A percentile compares a stretch with the other conserved stretches of the same genome.
Conservation (phyloP, 169 alveolate genomes). For the Cryptosporidium baileyi region DNA sequence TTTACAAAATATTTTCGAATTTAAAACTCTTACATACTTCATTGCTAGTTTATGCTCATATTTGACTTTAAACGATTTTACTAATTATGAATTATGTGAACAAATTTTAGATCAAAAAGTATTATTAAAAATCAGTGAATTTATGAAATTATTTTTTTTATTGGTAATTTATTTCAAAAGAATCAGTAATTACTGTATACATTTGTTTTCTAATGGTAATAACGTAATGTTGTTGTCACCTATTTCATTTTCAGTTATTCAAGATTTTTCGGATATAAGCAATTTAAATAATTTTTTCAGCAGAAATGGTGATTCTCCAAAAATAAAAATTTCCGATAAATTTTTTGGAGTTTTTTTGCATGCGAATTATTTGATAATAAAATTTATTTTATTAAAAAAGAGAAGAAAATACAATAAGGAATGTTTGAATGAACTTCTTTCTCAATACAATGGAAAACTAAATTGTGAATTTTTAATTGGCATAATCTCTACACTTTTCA, state of each 20-base stretch:
- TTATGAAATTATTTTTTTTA: not conserved
- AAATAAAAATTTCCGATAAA: not conserved
- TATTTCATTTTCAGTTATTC: constrained; percentile 19
- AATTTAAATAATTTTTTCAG: not conserved
- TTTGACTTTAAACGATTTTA: too few species aligned
- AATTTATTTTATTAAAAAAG: not conserved
- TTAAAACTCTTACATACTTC: too few species aligned
- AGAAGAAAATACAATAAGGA: not conserved
- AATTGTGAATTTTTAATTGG: not conserved
- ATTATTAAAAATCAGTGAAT: too few species aligned
- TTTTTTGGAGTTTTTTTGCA: not conserved
- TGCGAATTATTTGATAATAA: not conserved
- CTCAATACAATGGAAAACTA: not conserved
- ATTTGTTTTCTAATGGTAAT: not conserved
- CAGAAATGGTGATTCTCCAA: not conserved
- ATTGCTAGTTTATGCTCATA: too few species aligned
- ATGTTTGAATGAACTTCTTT: not conserved
- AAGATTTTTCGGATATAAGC: not conserved
- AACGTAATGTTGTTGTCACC: constrained; percentile 16
- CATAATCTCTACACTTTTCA: not conserved
- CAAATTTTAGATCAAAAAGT: too few species aligned
- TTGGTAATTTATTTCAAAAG: not conserved
- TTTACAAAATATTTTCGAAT: too few species aligned
- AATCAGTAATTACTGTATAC: not conserved
- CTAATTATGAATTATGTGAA: too few species aligned